Evolutionary conservation across 2,329 filamentous ascomycete genomes (phyloP).

Genomic region (Tolypocladium amazonense): DNA sequence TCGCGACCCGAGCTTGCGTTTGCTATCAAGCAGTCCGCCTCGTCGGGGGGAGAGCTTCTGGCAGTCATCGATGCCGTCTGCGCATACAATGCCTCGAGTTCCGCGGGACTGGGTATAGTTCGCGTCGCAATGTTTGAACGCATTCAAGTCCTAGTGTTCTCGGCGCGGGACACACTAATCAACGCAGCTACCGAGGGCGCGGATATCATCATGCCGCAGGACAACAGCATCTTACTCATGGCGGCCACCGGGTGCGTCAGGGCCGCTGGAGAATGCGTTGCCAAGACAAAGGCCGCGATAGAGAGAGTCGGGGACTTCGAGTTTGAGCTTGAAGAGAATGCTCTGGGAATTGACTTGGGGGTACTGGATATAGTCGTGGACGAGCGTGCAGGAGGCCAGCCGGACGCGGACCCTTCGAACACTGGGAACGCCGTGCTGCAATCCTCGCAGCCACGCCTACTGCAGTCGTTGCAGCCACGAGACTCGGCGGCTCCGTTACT

Average conservation of each 20-base stretch:
- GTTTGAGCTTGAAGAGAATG: conserved; percentile 55
- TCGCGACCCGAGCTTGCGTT: conserved; percentile 73
- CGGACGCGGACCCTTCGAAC: conserved; percentile 23
- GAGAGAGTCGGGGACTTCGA: conserved; percentile 89
- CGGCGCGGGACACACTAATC: conserved; percentile 69
- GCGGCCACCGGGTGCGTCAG: conserved; percentile 83
- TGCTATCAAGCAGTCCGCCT: conserved; percentile 74
- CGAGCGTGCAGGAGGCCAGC: conserved; percentile 20
- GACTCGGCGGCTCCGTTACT: conserved; percentile 25
- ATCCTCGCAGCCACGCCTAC: conserved; percentile 25
- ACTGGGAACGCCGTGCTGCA: conserved; percentile 27
- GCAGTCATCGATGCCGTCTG: conserved; percentile 74
- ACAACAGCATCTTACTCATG: conserved; percentile 63
- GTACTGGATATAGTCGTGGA: conserved; percentile 33
- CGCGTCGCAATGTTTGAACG: conserved; percentile 69
- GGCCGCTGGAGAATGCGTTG: conserved; percentile 82
- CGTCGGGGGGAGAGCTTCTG: conserved; percentile 70
- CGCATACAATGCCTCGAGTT: conserved; percentile 60
- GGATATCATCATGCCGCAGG: conserved; percentile 69
- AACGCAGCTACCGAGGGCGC: conserved; percentile 60
- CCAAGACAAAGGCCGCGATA: conserved; percentile 74
- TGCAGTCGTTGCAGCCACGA: conserved; percentile 26
- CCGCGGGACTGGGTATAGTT: conserved; percentile 55
- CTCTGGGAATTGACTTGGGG: conserved; percentile 45
- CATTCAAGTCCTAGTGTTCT: conserved; percentile 69